phyloP scores from a whole-genome alignment of 1,139 yeast species.

The Blastobotrys malaysiensis region DNA sequence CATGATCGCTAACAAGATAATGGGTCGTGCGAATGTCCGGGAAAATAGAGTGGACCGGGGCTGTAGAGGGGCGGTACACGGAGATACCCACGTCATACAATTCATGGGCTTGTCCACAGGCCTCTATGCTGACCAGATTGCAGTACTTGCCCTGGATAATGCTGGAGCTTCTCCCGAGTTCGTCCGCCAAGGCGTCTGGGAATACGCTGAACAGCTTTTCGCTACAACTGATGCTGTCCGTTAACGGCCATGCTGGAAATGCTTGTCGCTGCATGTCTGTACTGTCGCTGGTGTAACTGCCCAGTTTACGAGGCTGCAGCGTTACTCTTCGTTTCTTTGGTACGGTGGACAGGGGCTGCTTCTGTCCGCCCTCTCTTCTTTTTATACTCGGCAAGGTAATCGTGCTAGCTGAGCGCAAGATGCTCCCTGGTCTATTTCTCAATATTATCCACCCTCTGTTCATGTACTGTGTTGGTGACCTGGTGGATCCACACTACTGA shows the following conservation, averaged over 20 bases:
- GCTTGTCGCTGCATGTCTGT: background rate
- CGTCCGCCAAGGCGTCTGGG: background rate
- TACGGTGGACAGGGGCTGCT: background rate
- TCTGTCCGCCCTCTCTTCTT: background rate
- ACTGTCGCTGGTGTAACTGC: background rate
- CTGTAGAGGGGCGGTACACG: background rate
- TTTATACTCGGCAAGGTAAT: background rate
- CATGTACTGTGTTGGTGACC: background rate
- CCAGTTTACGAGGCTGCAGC: background rate
- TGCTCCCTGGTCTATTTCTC: background rate
- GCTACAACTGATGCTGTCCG: background rate
- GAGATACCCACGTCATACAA: background rate
- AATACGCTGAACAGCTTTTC: background rate
- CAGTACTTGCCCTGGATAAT: background rate
- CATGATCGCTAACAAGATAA: background rate
- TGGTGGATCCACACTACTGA: background rate
- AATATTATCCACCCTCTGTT: background rate
- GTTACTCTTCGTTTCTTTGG: background rate
- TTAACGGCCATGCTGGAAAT: background rate
- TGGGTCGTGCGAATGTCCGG: background rate
- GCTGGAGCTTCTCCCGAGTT: background rate
- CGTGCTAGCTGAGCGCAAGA: background rate
- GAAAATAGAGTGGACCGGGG: background rate
- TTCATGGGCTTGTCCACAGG: background rate
- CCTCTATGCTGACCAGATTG: background rate